Evolutionary conservation across 306 rosid genomes (phyloP), one percentile per base, ranked within the genome.

Genomic region (Vigna nakashimae): DNA sequence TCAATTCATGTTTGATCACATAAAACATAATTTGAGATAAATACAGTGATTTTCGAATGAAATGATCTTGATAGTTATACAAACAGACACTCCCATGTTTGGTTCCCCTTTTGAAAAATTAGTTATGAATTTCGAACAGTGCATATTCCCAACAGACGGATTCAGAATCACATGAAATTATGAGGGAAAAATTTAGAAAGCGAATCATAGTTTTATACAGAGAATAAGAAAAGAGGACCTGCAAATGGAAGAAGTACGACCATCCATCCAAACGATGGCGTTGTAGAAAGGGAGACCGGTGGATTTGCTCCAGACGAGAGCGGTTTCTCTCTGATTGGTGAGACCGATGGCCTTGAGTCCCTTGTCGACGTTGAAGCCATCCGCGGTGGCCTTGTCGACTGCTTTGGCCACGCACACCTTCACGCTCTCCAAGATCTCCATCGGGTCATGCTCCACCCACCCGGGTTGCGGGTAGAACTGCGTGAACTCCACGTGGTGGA

Each of bases 251-350:
- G 93, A 84, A 32, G 98, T 92, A 2, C 98, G 92, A 71, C 30
- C 96, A 77, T 95, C 98, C 98, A 92, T 92, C 98, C 98, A 95
- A 80, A 95, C 98, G 72, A 95, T 84, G 69, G 98, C 97, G 48
- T 88, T 80, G 76, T 91, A 49, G 42, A 95, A 97, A 67, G 98
- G 97, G 40, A 9, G 59, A 32, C 98, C 98, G 2, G 96, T 88
- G 77, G 98, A 88, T 89, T 91, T 95, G 80, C 98, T 92, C 98
- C 98, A 95, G 48, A 95, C 83, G n/a, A 95, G 71, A 74, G 92
- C 87, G 0, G 98, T 95, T 80, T 95, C 98, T 49, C 98, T 86
- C 87, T 95, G 98, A 82, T 95, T 95, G 70, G 97, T 95, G 80
- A 95, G 59, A 50, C 98, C 98, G 78, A 92, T 86, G 10, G 93